phyloP scores from a whole-genome alignment of 768 basidiomycete genomes.

The Lyophyllum atratum region DNA sequence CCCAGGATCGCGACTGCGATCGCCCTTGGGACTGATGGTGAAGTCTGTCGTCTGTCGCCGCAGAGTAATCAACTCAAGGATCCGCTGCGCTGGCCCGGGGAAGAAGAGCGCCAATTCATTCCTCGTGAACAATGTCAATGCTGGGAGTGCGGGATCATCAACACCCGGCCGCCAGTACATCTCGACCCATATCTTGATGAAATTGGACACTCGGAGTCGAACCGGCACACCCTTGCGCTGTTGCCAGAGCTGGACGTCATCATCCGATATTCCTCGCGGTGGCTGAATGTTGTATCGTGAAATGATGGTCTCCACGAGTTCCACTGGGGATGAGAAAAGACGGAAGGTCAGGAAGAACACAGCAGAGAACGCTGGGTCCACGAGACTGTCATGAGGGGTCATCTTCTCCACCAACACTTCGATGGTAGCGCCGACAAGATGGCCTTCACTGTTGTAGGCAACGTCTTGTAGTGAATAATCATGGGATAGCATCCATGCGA shows the following conservation, averaged over 20 bases:
- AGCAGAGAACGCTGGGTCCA: slow-evolving; percentile 82
- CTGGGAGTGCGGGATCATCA: slow-evolving; percentile 66
- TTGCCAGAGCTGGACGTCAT: slow-evolving; percentile 75
- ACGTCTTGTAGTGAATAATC: slow-evolving; percentile 87
- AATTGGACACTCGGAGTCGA: slow-evolving; percentile 86
- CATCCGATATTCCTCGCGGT: slow-evolving; percentile 54
- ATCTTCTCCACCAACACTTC: slow-evolving; percentile 93
- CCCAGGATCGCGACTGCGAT: slow-evolving; percentile 72
- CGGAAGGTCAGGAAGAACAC: slow-evolving; percentile 97
- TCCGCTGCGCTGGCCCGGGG: slow-evolving; percentile 69
- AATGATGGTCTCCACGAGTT: slow-evolving; percentile 78
- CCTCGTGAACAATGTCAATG: slow-evolving; percentile 60
- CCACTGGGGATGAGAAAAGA: slow-evolving; percentile 77
- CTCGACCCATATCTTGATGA: slow-evolving; percentile 95
- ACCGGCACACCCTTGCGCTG: slow-evolving; percentile 88
- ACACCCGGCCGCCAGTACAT: slow-evolving; percentile 80
- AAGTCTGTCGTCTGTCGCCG: slow-evolving; percentile 51
- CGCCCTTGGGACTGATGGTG: slow-evolving; percentile 57
- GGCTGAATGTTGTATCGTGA: slow-evolving; percentile 81
- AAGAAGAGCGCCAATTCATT: slow-evolving; percentile 65
- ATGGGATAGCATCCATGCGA: slow-evolving; percentile 61
- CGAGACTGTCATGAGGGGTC: slow-evolving; percentile 91
- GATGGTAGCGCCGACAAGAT: slow-evolving; percentile 88
- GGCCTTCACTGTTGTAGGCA: slow-evolving; percentile 87
- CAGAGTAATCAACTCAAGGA: slow-evolving; percentile 64